Conservation (phyloP, 2,329 filamentous ascomycete species). For the Penicillium brasilianum region DNA sequence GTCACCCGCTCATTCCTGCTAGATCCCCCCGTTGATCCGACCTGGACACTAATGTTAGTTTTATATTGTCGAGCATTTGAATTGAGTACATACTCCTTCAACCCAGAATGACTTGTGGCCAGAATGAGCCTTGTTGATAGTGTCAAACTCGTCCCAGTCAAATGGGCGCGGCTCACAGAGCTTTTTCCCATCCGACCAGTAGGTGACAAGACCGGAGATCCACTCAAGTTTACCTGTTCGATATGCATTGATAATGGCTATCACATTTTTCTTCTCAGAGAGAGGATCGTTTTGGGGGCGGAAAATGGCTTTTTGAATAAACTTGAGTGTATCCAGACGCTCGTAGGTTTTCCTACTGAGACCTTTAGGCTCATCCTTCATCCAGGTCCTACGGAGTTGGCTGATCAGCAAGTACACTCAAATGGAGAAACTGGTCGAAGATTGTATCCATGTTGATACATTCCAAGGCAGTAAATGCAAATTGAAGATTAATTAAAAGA, state of each 20-base stretch:
- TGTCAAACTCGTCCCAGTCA: slow-evolving; percentile 1
- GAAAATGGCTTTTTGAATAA: not conserved
- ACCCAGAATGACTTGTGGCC: not conserved
- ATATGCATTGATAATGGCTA: not conserved
- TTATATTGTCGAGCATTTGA: not conserved
- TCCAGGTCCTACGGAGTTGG: not conserved
- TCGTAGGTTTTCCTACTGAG: not conserved
- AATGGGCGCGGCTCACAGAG: slow-evolving; percentile 2
- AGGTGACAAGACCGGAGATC: not conserved
- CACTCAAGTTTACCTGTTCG: not conserved
- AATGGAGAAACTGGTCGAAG: not conserved
- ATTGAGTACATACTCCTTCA: not conserved
- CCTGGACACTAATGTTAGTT: not conserved
- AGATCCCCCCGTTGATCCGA: not conserved
- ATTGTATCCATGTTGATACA: not conserved
- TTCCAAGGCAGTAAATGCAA: not conserved
- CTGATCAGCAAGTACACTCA: not conserved
- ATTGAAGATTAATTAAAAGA: not conserved
- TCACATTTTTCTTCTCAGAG: not conserved
- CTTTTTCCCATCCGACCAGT: slow-evolving; percentile 1
- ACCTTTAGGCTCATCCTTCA: not conserved
- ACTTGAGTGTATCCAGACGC: not conserved
- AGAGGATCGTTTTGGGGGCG: not conserved
- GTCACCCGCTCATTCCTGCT: not conserved
- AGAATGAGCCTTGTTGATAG: not conserved